Conservation (phyloP, 768 basidiomycete genomes). For the Suillus lakei region DNA sequence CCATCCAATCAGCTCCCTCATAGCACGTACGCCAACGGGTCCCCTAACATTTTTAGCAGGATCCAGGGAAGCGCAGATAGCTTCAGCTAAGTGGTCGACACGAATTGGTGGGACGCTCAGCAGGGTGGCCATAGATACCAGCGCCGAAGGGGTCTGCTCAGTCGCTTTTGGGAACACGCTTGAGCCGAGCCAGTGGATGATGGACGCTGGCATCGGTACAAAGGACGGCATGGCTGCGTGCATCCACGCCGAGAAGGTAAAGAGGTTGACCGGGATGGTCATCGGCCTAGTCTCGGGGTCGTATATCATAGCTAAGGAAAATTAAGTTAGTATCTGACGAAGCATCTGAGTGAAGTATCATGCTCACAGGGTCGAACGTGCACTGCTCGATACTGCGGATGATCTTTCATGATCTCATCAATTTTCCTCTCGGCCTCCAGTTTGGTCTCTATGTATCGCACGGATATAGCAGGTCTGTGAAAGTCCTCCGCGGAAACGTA, state of each 20-base stretch:
- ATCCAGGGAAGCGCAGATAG: conserved; percentile 70
- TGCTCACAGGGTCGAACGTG: conserved; percentile 88
- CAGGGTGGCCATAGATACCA: conserved; percentile 76
- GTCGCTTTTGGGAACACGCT: conserved; percentile 26
- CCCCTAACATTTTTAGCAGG: conserved; percentile 56
- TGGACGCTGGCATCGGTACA: conserved; percentile 65
- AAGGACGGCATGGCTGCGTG: conserved; percentile 63
- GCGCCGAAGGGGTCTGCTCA: conserved; percentile 45
- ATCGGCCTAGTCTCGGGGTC: conserved; percentile 92
- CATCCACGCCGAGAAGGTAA: conserved; percentile 79
- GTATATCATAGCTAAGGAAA: conserved; percentile 82
- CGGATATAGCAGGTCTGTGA: conserved; percentile 83
- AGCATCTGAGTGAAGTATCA: not conserved
- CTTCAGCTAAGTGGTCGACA: conserved; percentile 93
- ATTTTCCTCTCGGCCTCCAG: conserved; percentile 87
- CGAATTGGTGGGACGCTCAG: conserved; percentile 88
- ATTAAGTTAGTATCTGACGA: not conserved
- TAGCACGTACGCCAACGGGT: conserved; percentile 68
- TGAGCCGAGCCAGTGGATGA: conserved; percentile 57
- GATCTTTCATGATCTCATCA: conserved; percentile 49
- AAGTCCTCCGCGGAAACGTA: conserved; percentile 92
- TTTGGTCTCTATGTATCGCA: conserved; percentile 90
- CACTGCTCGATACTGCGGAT: conserved; percentile 63
- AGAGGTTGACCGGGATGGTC: conserved; percentile 80
- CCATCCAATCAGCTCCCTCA: conserved; percentile 84